Base-by-base conservation (phyloP, 2,329 filamentous ascomycete genomes). In the Grosmannia huntii region DNA sequence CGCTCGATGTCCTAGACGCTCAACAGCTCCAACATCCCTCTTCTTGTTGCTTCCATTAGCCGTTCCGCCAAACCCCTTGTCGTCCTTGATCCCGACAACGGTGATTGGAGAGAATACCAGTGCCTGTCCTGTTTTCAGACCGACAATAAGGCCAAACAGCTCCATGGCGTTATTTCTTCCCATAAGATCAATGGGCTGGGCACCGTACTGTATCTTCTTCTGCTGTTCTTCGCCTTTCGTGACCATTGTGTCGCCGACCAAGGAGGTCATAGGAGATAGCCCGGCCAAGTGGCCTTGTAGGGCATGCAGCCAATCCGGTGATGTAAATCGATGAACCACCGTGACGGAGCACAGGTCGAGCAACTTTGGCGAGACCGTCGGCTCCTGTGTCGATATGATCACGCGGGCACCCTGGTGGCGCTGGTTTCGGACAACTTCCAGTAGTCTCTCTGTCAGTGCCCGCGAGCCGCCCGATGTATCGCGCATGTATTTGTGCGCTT, bases 401-500 rank as follows among this genome's bases (percentile, higher is more conserved):
- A 90, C 75, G 0, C 87, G 78, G 0, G 79, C 76, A 0, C 78
- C 87, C 0, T 83, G 70, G 65, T 92, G 88, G 0, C 87, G 82
- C 68, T 92, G 87, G 21, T 85, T 74, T 0, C 87, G 79, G 62
- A 92, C 85, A 0, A 80, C 78, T 0, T 75, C 73, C 0, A 89
- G 72, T 0, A 91, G 72, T 0, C 75, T 75, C 6, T 85, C 75
- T 0, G 85, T 90, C 31, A 91, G 75, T 0, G 72, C 72, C 2
- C 71, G 67, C 1, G 80, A 79, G 48, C 84, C 82, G 0, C 74
- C 68, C 0, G 78, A 77, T 12, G 9, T 25, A 0, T 74, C 72
- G 14, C 76, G 79, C 77, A 89, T 83, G 66, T 84, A 89, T 71
- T 90, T 90, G 66, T 94, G 88, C 0, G 88, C 88, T 66, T 92